phyloP scores from a whole-genome alignment of 352 stramenopile genomes.

The Phytophthora sp. region DNA sequence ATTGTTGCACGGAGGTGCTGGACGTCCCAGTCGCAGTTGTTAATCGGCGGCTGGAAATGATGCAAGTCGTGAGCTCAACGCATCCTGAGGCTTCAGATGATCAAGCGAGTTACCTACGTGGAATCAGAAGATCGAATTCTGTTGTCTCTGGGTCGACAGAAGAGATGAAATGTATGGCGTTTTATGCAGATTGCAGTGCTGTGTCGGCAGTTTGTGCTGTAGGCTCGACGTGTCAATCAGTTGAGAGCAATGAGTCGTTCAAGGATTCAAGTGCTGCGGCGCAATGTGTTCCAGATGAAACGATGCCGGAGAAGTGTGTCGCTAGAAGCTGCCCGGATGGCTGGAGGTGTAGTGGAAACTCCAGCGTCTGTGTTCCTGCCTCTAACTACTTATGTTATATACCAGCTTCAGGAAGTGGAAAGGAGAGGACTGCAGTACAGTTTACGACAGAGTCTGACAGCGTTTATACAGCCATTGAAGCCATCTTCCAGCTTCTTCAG shows the following conservation, averaged over 20 bases:
- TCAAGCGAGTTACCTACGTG: slow-evolving; percentile 5
- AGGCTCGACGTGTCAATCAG: slow-evolving; percentile 38
- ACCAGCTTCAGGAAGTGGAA: background rate
- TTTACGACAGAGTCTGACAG: slow-evolving; percentile 35
- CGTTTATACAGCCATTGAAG: slow-evolving; percentile 37
- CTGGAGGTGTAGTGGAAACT: slow-evolving; percentile 38
- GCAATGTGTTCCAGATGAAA: slow-evolving; percentile 32
- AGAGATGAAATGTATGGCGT: slow-evolving; percentile 25
- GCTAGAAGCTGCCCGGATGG: slow-evolving; percentile 36
- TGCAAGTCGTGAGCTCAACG: background rate
- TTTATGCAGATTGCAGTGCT: slow-evolving; percentile 35
- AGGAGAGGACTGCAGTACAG: slow-evolving; percentile 19
- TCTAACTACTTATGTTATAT: slow-evolving; percentile 52
- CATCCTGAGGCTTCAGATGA: too few relatives aligned
- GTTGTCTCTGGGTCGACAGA: background rate
- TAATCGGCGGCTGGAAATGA: slow-evolving; percentile 21
- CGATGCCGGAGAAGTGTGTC: slow-evolving; percentile 8
- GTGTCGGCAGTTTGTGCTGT: slow-evolving; percentile 37
- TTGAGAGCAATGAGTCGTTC: background rate
- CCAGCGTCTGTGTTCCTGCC: slow-evolving; percentile 30
- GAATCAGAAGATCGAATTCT: slow-evolving; percentile 14
- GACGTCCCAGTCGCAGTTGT: slow-evolving; percentile 28
- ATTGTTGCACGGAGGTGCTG: slow-evolving; percentile 46
- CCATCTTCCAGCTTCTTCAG: slow-evolving; percentile 47
- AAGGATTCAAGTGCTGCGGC: background rate